Evolutionary conservation across 768 basidiomycete genomes (phyloP), one percentile per base, ranked within the genome.

Genomic region (Psilocybe subaeruginosa): DNA sequence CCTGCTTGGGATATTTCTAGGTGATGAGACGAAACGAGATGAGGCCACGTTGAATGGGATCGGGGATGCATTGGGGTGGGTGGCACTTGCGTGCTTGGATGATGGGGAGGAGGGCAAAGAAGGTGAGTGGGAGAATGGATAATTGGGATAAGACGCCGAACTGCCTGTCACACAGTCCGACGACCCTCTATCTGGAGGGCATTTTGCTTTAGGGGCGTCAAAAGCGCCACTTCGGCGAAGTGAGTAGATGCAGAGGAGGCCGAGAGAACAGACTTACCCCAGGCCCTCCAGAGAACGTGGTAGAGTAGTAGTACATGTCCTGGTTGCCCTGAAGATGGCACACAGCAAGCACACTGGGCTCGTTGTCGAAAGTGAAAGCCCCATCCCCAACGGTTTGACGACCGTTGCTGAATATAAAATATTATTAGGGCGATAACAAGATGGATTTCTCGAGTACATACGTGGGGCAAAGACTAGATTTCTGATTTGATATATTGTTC

Each of bases 341-440:
- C 68, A 93, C 88, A 64, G 93, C 93, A 77, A 93, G 85, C 72
- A 93, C 89, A 77, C 81, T 91, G 67, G 90, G 85, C 78, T 85
- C 82, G 77, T 77, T 82, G 88, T 89, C 88, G 86, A 85, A 84
- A 79, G 83, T 82, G 79, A 81, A 82, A 86, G 93, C 93, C 93
- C 93, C 93, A 93, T 95, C 93, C 79, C 92, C 93, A 95, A 94
- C 93, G 92, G 89, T 84, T 80, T 87, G 89, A 91, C 91, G 86
- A 79, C 91, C 93, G 92, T 94, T 94, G 93, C 93, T 95, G 74
- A 9, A 41, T 37, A 58, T 33, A 46, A 55, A 41, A 43, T 14
- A 61, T 73, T 52, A 74, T 69, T n/a, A 61, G 8, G 51, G 16
- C 9, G 30, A 50, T 19, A 59, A 31, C 52, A 31, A 35, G 31